phyloP scores from a whole-genome alignment of 495 filamentous ascomycete species.

The Staphylotrichum tortipilum region DNA sequence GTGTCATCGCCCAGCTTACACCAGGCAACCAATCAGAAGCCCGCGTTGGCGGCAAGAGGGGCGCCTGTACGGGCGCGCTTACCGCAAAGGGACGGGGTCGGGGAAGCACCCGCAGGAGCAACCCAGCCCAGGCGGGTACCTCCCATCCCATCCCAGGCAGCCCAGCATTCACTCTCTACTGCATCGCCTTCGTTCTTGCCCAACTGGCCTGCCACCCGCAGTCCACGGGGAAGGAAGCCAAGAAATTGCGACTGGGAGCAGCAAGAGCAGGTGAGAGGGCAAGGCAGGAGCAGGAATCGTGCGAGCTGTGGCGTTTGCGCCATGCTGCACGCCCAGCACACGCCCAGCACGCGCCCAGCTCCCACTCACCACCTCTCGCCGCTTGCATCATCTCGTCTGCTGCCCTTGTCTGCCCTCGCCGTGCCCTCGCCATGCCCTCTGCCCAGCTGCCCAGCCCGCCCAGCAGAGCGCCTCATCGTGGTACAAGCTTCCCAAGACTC shows the following conservation, averaged over 20 bases:
- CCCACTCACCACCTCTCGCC: no score
- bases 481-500: slow-evolving; percentile 16
- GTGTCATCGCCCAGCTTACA: background rate
- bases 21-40: background rate
- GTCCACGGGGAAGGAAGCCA: background rate
- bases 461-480: slow-evolving; percentile 4
- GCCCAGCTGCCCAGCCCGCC: slow-evolving; percentile 1
- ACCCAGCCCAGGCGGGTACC: background rate
- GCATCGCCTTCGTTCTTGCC: background rate
- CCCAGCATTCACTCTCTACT: no score
- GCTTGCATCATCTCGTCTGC: no score
- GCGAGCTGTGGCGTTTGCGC: background rate
- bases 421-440: background rate
- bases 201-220: no score
- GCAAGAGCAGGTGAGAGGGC: no score
- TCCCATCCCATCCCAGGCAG: background rate
- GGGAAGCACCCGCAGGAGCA: background rate
- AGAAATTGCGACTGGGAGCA: background rate
- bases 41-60: background rate
- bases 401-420: background rate
- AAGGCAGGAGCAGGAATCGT: background rate
- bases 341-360: no score
- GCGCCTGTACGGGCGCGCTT: background rate
- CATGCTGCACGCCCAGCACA: background rate
- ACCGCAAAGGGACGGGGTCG: background rate